Evolutionary conservation across 331 rosid genomes (phyloP), one percentile per base, ranked within the genome.

Genomic region (Quercus phellos): DNA sequence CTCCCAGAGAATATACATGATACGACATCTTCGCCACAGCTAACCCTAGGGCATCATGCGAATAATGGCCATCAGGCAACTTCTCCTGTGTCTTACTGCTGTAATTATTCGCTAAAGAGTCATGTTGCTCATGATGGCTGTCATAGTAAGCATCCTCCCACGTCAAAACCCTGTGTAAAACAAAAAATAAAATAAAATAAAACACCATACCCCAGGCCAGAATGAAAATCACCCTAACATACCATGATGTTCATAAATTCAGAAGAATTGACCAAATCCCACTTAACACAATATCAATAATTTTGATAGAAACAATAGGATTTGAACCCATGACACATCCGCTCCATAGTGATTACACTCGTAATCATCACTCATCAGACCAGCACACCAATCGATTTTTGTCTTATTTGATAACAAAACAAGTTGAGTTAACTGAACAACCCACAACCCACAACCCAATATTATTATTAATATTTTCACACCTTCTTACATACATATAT

Each of bases 1-100:
- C 97, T 34, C 97, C 99, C 67, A 93, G 84, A 35, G 93, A 88
- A 87, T 93, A 89, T 51, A 89, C 93, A 79, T 84, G 97, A 85
- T 90, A 89, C 2, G 97, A 89, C 98, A 95, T 90, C 84, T 91
- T 93, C 56, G 97, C 96, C 90, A 93, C 89, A 5, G 98, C 97
- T 80, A 86, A 88, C 50, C 93, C 97, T 42, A 95, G 85, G 58
- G 94, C 79, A 35, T 89, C 92, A 16, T 84, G 92, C 0, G 89
- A 84, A 84, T 85, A 85, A 69, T 78, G 80, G 67, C 92, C 89
- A 71, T 84, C 89, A 17, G 68, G 86, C 71, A 82, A 84, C 78
- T 74, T 88, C 34, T 88, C 92, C 73, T 76, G 56, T 72, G 86
- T 81, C 82, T 81, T 87, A 70, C 77, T 87, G 81, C 77, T 73